Evolutionary conservation across 1,284 basidiomycete genomes (phyloP).

Genomic region (Apiotrichum laibachii): DNA sequence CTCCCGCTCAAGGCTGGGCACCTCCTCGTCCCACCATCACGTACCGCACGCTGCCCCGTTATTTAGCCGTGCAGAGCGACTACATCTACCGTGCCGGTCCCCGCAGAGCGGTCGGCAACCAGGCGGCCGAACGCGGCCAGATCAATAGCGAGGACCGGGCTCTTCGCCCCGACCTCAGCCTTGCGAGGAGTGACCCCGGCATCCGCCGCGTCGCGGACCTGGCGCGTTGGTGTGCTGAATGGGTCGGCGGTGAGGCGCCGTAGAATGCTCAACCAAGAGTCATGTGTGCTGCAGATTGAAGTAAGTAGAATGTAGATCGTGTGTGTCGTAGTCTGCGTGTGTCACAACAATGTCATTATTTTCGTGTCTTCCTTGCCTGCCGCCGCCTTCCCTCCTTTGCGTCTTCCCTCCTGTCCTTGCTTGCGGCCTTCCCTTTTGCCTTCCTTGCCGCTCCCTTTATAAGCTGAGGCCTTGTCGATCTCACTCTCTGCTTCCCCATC

Average conservation of each 20-base stretch:
- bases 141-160: slow-evolving; percentile 12
- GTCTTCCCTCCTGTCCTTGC: neutral
- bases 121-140: neutral
- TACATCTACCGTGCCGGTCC: slow-evolving; percentile 25
- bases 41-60: slow-evolving; percentile 43
- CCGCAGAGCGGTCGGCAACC: neutral
- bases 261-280: neutral
- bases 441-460: too few relatives aligned
- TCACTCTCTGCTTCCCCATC: neutral
- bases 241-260: slow-evolving; percentile 36
- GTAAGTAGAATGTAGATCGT: neutral
- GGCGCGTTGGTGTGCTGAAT: slow-evolving; percentile 42
- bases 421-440: neutral
- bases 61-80: slow-evolving; percentile 20
- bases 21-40: slow-evolving; percentile 27
- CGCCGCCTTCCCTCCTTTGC: neutral
- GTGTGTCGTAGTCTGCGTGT: neutral
- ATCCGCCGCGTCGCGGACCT: slow-evolving; percentile 34
- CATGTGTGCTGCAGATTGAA: neutral
- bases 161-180: slow-evolving; percentile 38
- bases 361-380: neutral
- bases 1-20: slow-evolving; percentile 8
- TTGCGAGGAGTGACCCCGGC: slow-evolving; percentile 41
- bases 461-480: too few relatives aligned
- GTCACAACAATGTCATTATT: too few relatives aligned